Base-by-base conservation (phyloP, 768 basidiomycete genomes). In the Ramaria sp. region DNA sequence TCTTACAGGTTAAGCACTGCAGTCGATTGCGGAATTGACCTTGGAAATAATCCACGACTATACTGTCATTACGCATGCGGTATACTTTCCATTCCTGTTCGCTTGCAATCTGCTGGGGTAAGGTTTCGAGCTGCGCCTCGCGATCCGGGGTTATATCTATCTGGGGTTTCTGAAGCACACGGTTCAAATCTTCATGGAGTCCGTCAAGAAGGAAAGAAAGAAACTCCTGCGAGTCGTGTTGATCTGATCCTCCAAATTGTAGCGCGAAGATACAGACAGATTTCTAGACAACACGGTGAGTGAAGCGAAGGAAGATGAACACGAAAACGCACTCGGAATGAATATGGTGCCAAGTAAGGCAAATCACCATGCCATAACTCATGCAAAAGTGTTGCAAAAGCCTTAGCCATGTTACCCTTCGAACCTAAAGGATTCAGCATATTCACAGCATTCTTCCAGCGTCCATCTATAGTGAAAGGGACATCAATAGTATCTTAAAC, bases 161-260 rank as follows among this genome's bases (percentile, higher is more conserved):
- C 4, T 71, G 66, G 3, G 85, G 85, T 61, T 85, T 88, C n/a
- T 77, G 68, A 51, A 93, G 73, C 20, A 97, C 73, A 15, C 88
- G 78, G 63, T 92, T 92, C 49, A 93, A 73, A 64, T 91, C 88
- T 63, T 94, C 91, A 62, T 93, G 88, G 25, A 92, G 79, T 15
- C 88, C 89, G 63, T 98, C 96, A 52, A 99, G 75, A 25, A 99
- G 75, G 73, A 95, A 94, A 22, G 82, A 88, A 38, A 99, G 73
- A 67, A 98, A 96, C 69, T 99, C 95, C 67, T 98, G 96, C 20
- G 93, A 93, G 68, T 99, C 95, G 62, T 99, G 95, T 65, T 99
- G 95, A 60, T 93, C 85, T 15, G 82, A 77, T 1, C 89, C 90
- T 32, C 79, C 78, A 66, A 95, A 96, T 65, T 89, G 86, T 7